Evolutionary conservation across 768 basidiomycete genomes (phyloP).

Genomic region (Hericium erinaceus): DNA sequence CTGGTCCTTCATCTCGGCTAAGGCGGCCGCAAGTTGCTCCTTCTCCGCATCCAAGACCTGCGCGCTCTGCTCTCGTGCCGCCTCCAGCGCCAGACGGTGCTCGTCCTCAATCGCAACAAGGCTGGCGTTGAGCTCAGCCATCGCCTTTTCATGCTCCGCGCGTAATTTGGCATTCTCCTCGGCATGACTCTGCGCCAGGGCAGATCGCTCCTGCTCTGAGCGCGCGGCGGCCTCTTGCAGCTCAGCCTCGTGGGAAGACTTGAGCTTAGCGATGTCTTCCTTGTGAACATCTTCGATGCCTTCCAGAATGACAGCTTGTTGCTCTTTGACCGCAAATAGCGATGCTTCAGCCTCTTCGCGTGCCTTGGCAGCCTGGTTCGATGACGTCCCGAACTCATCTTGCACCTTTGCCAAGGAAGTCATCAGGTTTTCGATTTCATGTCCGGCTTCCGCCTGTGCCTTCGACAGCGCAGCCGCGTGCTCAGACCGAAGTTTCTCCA

Average conservation of each 20-base stretch:
- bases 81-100: conserved; percentile 29
- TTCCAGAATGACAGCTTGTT: conserved; percentile 44
- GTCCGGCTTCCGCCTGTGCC: conserved; percentile 43
- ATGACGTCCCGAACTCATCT: conserved; percentile 31
- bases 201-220: conserved; percentile 27
- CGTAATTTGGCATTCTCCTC: conserved; percentile 26
- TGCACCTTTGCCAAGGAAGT: conserved; percentile 34
- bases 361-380: conserved; percentile 26
- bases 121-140: conserved; percentile 28
- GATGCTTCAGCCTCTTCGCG: conserved; percentile 41
- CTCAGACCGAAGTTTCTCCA: conserved; percentile 53
- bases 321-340: conserved; percentile 38
- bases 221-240: conserved; percentile 22
- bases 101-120: conserved; percentile 29
- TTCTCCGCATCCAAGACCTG: conserved; percentile 36
- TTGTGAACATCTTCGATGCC: conserved; percentile 50
- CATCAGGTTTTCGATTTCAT: conserved; percentile 41
- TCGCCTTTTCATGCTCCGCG: conserved; percentile 22
- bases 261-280: conserved; percentile 41
- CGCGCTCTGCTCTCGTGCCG: conserved; percentile 24
- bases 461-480: conserved; percentile 44
- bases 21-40: conserved; percentile 29
- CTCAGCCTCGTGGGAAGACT: conserved; percentile 35
- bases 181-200: conserved; percentile 32
- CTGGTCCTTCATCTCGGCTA: conserved; percentile 42